Evolutionary conservation across 805 yeast genomes (phyloP), one percentile per base, ranked within the genome.

Genomic region (Lipomyces sp.): DNA sequence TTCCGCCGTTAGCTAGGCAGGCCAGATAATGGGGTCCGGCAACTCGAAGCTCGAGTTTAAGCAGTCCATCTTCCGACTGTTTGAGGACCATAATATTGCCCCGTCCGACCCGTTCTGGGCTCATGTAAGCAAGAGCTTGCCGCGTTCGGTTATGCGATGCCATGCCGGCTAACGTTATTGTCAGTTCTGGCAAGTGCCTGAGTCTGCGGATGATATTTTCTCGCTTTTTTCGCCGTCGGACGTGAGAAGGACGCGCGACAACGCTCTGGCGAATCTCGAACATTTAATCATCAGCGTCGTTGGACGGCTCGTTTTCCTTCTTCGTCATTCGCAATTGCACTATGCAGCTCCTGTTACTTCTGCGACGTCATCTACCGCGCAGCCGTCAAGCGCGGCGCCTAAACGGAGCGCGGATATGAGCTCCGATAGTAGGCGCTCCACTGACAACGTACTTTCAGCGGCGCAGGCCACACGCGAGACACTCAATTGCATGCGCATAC

Each of bases 1-100:
- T n/a, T n/a, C n/a, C n/a, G n/a, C n/a, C n/a, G n/a, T n/a, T n/a
- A n/a, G n/a, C n/a, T n/a, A n/a, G n/a, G n/a, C n/a, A n/a, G n/a
- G n/a, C n/a, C n/a, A n/a, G n/a, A n/a, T n/a, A n/a, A 87, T 87
- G 95, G 89, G 84, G 37, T 77, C 83, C 29, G 71, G 83, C n/a
- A 91, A 85, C 50, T 85, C 90, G 22, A 83, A 76, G 62, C 69
- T 78, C 34, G 71, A 72, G 47, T 77, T 80, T 66, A 81, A 79
- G 63, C 76, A 76, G 61, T 86, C 81, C 61, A 77, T 85, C 54
- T 75, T 76, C 61, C 71, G 74, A 55, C 74, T 86, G 24, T 62
- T 63, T 51, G 65, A 63, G 51, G 59, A 51, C 14, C 49, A 57
- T 3, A 65, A 64, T 16, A 62, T 71, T 14, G 60, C 74, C 3